phyloP scores from a whole-genome alignment of 805 yeast genomes.

The Kazachstania bromeliacearum region DNA sequence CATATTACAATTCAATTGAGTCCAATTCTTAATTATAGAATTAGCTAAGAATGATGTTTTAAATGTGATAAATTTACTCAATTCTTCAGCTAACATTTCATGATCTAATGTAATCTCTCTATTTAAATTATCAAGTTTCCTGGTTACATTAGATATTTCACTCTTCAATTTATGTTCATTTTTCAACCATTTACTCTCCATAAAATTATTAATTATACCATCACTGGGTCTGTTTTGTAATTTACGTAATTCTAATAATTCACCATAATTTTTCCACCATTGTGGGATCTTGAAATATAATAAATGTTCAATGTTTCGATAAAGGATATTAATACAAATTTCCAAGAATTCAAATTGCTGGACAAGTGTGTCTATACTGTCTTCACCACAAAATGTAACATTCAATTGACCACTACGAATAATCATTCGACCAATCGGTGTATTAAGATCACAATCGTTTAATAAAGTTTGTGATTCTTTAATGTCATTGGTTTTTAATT shows the following conservation, averaged over 20 bases:
- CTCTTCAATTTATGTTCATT: slow-evolving; percentile 36
- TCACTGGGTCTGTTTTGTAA: slow-evolving; percentile 25
- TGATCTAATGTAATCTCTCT: slow-evolving; percentile 43
- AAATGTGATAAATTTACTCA: slow-evolving; percentile 48
- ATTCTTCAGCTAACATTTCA: slow-evolving; percentile 53
- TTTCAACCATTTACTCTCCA: slow-evolving; percentile 44
- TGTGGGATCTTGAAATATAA: slow-evolving; percentile 28
- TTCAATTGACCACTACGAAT: background rate
- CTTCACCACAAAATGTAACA: background rate
- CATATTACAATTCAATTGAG: slow-evolving; percentile 1
- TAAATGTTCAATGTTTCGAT: slow-evolving; percentile 26
- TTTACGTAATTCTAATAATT: slow-evolving; percentile 29
- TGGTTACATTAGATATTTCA: slow-evolving; percentile 34
- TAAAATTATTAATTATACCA: slow-evolving; percentile 26
- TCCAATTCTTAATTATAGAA: slow-evolving; percentile 8
- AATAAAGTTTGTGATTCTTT: slow-evolving; percentile 5
- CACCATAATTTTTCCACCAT: slow-evolving; percentile 41
- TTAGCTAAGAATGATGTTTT: slow-evolving; percentile 33
- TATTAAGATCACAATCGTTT: background rate
- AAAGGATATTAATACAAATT: slow-evolving; percentile 18
- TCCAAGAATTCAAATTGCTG: slow-evolving; percentile 11
- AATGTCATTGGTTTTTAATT: slow-evolving; percentile 17
- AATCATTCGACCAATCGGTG: background rate
- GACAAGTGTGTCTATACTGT: background rate
- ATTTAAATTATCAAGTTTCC: slow-evolving; percentile 36